Conservation (phyloP, 2,329 filamentous ascomycete species). For the Sporothrix luriei region DNA sequence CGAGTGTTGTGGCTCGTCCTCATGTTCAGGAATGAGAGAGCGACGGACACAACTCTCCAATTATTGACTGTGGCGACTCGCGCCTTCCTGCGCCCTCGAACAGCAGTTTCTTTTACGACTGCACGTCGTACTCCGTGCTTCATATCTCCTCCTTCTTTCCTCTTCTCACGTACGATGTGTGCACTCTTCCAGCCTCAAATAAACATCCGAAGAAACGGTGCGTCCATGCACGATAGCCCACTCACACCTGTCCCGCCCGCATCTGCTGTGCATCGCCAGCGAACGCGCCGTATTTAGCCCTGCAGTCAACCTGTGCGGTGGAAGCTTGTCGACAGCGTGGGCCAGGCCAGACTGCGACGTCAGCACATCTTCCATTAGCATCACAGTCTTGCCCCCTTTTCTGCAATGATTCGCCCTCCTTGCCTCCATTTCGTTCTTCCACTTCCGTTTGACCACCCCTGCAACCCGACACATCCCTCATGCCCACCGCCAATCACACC, state of each 20-base stretch:
- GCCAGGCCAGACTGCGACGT: background rate
- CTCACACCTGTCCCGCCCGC: constrained; percentile 21
- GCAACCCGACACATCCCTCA: constrained; percentile 14
- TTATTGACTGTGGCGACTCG: background rate
- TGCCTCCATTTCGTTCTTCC: background rate
- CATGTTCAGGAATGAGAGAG: too few relatives aligned
- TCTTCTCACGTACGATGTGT: background rate
- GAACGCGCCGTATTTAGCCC: constrained; percentile 25
- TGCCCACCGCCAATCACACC: constrained; percentile 24
- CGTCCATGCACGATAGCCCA: constrained; percentile 18
- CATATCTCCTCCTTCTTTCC: background rate
- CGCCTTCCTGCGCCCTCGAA: background rate
- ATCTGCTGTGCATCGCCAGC: constrained; percentile 25
- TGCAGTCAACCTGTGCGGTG: constrained; percentile 27
- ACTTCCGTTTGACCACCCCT: constrained; percentile 10
- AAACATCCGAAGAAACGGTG: background rate
- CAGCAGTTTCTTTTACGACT: background rate
- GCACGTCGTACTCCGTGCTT: too few relatives aligned
- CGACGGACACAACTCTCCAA: background rate
- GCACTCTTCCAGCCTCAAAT: background rate
- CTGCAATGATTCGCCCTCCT: too few relatives aligned
- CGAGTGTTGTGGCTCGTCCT: too few relatives aligned
- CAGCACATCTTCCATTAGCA: too few relatives aligned
- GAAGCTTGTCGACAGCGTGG: constrained; percentile 12
- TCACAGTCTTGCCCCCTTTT: background rate